These are phyloP conservation scores for Alternaria sp. DNA, from an alignment of 2,329 filamentous ascomycete species.

Conservation along the genomic window DNA sequence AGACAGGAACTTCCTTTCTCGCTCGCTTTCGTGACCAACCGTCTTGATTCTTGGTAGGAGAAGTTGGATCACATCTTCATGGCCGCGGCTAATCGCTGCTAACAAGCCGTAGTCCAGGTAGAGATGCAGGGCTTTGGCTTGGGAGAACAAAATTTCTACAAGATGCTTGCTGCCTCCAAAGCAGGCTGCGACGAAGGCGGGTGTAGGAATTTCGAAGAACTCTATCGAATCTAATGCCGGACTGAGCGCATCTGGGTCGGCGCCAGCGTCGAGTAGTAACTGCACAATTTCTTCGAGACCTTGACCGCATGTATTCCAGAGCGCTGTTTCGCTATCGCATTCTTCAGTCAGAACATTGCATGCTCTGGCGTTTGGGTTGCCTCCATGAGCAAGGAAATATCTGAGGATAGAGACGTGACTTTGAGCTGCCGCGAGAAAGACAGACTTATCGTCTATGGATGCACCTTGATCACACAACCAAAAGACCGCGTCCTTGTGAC, in stretches of 20 bases:
- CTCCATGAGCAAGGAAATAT: background rate
- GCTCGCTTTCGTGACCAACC: background rate
- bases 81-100: background rate
- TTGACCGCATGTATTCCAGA: background rate
- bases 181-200: background rate
- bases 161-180: background rate
- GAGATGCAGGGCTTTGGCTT: background rate
- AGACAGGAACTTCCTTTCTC: background rate
- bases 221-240: rapidly evolving
- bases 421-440: background rate
- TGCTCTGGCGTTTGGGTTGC: background rate
- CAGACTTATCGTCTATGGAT: background rate
- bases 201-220: rapidly evolving
- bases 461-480: background rate
- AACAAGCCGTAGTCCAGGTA: background rate
- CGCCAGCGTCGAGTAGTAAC: background rate
- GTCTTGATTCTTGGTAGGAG: background rate
- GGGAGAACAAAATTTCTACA: background rate
- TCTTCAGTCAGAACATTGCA: rapidly evolving
- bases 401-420: background rate
- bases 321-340: background rate
- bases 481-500: background rate
- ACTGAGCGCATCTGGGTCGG: background rate
- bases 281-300: background rate
- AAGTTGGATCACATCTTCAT: background rate